phyloP scores from a whole-genome alignment of 306 rosid genomes.

The Sesbania bispinosa region DNA sequence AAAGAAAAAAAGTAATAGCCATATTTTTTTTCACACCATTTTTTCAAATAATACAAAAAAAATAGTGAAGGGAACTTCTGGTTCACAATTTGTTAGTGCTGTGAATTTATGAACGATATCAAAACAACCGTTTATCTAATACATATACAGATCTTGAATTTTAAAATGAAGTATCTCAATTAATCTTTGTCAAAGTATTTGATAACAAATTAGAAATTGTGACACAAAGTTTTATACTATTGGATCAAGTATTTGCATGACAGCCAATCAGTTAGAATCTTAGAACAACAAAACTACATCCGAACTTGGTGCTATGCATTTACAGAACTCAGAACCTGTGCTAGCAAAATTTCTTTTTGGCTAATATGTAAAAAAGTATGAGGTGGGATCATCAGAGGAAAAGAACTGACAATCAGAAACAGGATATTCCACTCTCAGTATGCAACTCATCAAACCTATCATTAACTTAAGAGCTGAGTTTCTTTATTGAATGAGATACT shows the following conservation, averaged over 20 bases:
- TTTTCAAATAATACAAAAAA: background rate
- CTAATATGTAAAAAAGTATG: background rate
- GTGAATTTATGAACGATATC: background rate
- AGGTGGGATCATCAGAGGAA: background rate
- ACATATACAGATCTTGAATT: background rate
- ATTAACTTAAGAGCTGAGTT: background rate
- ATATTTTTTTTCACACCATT: background rate
- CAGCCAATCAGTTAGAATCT: background rate
- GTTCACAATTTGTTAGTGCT: background rate
- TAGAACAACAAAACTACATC: background rate
- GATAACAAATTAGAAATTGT: background rate
- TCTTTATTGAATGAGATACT: background rate
- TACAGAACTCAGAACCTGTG: background rate
- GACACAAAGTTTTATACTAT: background rate
- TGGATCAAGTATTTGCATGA: slow-evolving; percentile 7
- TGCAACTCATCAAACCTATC: background rate
- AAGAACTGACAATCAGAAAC: background rate
- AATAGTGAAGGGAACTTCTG: too few species aligned
- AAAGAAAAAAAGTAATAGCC: background rate
- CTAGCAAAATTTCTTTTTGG: background rate
- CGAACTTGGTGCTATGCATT: background rate
- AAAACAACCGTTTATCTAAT: background rate
- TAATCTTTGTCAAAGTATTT: background rate
- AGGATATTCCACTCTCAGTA: background rate
- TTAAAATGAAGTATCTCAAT: background rate